Conservation (phyloP, 169 alveolate species). For the Plasmodium sp. region DNA sequence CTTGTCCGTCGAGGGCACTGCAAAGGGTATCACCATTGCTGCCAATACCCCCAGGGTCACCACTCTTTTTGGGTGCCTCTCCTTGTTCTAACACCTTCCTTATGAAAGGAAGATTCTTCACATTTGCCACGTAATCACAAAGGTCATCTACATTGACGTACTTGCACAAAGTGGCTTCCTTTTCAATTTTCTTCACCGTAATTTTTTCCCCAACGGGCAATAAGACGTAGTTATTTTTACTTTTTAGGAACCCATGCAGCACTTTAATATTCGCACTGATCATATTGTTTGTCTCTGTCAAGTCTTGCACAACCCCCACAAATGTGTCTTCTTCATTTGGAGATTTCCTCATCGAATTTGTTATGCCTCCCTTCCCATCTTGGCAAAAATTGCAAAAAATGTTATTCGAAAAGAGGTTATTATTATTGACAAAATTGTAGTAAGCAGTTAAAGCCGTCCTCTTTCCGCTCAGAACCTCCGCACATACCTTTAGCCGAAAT, state of each 20-base stretch:
- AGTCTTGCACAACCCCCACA: conserved; percentile 65
- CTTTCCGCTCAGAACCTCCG: conserved; percentile 11
- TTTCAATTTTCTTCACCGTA: conserved; percentile 57
- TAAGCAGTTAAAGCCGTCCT: not conserved
- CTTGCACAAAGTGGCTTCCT: conserved; percentile 9
- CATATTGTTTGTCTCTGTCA: conserved; percentile 61
- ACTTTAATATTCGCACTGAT: conserved; percentile 60
- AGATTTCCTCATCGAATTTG: conserved; percentile 15
- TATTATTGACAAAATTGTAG: conserved; percentile 40
- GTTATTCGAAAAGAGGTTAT: conserved; percentile 42
- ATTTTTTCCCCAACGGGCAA: conserved; percentile 49
- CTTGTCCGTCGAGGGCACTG: not conserved
- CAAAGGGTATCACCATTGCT: not conserved
- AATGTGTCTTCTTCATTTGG: conserved; percentile 20
- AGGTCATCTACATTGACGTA: conserved; percentile 34
- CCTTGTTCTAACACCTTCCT: not conserved
- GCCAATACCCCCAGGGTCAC: not conserved
- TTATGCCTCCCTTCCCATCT: not conserved
- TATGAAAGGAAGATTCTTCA: not conserved
- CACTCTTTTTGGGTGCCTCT: not conserved
- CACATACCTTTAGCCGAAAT: conserved; percentile 39
- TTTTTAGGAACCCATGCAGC: conserved; percentile 38
- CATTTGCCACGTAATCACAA: conserved; percentile 4
- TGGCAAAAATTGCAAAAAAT: conserved; percentile 20
- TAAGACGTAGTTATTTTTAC: conserved; percentile 18